Evolutionary conservation across 2,329 filamentous ascomycete species (phyloP), one percentile per base, ranked within the genome.

Genomic region (Ophiocordyceps sinensis): DNA sequence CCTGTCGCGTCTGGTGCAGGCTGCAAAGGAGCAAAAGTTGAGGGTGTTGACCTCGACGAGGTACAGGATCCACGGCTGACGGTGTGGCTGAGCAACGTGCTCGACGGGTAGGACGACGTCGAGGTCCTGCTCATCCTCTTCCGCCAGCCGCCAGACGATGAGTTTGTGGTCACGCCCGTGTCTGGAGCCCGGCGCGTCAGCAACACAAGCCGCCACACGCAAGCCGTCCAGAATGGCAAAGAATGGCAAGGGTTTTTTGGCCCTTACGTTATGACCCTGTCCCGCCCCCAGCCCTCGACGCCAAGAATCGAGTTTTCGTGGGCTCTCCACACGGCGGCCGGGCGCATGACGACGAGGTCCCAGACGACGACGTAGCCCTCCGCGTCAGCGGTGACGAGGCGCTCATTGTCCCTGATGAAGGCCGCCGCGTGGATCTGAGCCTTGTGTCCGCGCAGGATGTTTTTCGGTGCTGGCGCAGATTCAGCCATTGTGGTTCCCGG

Each of bases 131-230:
- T 91, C 82, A 41, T 82, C 75, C 9, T 66, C 58, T 29, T 57
- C 52, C 12, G 68, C 63, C 13, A 95, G 57, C 53, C 83, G 80
- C 91, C 91, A 98, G 15, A 94, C 80, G 19, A 83, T 71, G 38
- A 96, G 70, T 53, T 79, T 84, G 57, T 91, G 82, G 57, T 98
- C 91, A 57, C 91, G 76, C 13, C 89, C 89, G 63, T 96, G 88
- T 30, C 88, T 95, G 4, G 2, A 28, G 4, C 3, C 4, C 9
- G 9, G 13, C 1, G 28, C 14, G 39, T 11, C n/a, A 23, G 14
- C 23, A 5, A 6, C 5, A 9, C 11, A 12, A 10, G 19, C 4
- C 23, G 26, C n/a, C 6, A 26, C 23, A 26, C 9, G 6, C 23
- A 26, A 26, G 23, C 6, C 7, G 7, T 23, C 23, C 23, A 23